Percentiles rank a stretch among this genome's conserved stretches.
These are phyloP conservation scores for Pleurotus cornucopiae DNA, from an alignment of 768 basidiomycete species.

Conservation along the genomic window DNA sequence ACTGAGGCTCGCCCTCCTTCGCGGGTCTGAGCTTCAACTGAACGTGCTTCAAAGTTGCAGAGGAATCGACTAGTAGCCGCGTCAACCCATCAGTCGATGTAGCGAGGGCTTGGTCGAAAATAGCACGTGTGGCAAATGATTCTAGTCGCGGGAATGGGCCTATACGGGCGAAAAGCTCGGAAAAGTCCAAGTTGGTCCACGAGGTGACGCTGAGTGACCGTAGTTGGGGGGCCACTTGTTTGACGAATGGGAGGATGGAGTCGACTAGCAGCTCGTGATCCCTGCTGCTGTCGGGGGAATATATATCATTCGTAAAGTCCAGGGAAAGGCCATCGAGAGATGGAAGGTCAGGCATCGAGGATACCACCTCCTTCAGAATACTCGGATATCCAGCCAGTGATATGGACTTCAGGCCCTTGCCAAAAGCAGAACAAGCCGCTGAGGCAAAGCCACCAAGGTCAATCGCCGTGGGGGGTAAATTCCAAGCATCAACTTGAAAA, in stretches of 20 bases:
- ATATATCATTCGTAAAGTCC: slow-evolving; percentile 33
- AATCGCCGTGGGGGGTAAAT: slow-evolving; percentile 21
- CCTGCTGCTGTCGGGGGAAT: slow-evolving; percentile 9
- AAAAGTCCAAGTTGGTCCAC: slow-evolving; percentile 37
- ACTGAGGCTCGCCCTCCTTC: slow-evolving; percentile 22
- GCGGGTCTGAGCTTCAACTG: slow-evolving; percentile 36
- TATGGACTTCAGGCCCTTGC: slow-evolving; percentile 26
- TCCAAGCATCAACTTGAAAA: slow-evolving; percentile 38
- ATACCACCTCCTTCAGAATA: slow-evolving; percentile 27
- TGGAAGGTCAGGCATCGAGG: slow-evolving; percentile 24
- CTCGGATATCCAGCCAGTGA: slow-evolving; percentile 34
- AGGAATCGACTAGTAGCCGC: slow-evolving; percentile 23
- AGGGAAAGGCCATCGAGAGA: slow-evolving; percentile 31
- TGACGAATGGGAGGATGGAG: slow-evolving; percentile 37
- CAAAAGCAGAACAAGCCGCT: slow-evolving; percentile 36
- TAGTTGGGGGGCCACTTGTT: slow-evolving; percentile 28
- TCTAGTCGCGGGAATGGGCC: slow-evolving; percentile 27
- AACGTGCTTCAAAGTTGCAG: slow-evolving; percentile 27
- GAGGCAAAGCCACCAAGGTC: slow-evolving; percentile 28
- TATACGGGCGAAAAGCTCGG: slow-evolving; percentile 31
- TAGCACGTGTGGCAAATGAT: slow-evolving; percentile 29
- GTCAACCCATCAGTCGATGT: slow-evolving; percentile 31
- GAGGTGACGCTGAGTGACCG: slow-evolving; percentile 32
- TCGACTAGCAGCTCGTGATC: slow-evolving; percentile 21
- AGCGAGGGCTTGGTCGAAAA: slow-evolving; percentile 34